A percentile compares a stretch with the other conserved stretches of the same genome.
Evolutionary conservation across 305 asterid species (phyloP).

Genomic region (Fraxinus velutina): DNA sequence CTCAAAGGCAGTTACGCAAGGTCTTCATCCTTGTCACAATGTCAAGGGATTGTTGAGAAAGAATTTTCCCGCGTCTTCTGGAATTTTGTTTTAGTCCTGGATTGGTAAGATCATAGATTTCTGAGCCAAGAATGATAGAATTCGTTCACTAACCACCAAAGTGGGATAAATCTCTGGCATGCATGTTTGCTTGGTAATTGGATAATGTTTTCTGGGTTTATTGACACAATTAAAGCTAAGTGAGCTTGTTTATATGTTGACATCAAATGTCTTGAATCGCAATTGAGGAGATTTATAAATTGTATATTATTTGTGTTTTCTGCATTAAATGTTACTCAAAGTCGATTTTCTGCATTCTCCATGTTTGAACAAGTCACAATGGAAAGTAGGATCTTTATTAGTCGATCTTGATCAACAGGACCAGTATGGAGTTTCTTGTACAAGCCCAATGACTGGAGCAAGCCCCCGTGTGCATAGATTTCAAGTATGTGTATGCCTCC

Average conservation of each 20-base stretch:
- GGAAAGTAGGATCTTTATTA: slow-evolving; percentile 17
- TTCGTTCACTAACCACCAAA: background rate
- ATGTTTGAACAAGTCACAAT: slow-evolving; percentile 10
- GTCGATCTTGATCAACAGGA: slow-evolving; percentile 49
- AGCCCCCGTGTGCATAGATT: slow-evolving; percentile 67
- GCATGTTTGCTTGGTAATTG: background rate
- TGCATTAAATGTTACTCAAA: slow-evolving; percentile 8
- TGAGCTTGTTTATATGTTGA: background rate
- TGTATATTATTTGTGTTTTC: slow-evolving; percentile 14
- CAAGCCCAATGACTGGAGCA: slow-evolving; percentile 51
- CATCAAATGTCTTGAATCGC: slow-evolving; percentile 19
- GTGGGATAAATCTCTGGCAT: background rate
- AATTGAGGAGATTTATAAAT: slow-evolving; percentile 21
- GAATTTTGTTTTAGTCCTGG: slow-evolving; percentile 7
- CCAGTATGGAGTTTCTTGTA: slow-evolving; percentile 56
- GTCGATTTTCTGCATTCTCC: slow-evolving; percentile 1
- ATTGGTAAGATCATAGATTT: background rate
- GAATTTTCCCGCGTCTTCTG: background rate
- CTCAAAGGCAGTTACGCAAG: slow-evolving; percentile 1
- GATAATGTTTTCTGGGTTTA: slow-evolving; percentile 2
- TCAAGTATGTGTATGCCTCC: slow-evolving; percentile 49
- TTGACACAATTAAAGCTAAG: background rate
- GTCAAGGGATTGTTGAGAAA: background rate
- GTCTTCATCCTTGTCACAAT: background rate
- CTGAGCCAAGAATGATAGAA: slow-evolving; percentile 7